Base-by-base conservation (phyloP, 805 yeast species). In the Wickerhamomyces sydowiorum region DNA sequence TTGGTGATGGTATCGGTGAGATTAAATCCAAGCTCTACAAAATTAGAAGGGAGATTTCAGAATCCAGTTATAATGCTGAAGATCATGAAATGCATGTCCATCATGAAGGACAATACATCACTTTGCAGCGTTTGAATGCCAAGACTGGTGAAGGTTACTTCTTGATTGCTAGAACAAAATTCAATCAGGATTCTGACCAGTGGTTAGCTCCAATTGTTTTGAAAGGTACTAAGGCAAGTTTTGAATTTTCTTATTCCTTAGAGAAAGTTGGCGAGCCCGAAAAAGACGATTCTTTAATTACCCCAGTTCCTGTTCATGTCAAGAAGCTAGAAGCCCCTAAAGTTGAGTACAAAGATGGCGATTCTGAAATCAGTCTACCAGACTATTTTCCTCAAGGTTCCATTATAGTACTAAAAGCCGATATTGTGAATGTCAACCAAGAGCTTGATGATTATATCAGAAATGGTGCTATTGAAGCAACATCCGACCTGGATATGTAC, bases 51-150 rank as follows among this genome's bases (percentile, higher is more conserved):
- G 60, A 69, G 10, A 70, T 85, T 38, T 79, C 87, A 2, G 61
- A 60, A 19, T 79, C 80, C 45, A 61, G 61, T 29, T 50, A 51
- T 29, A 62, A 59, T 39, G 58, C 63, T 32, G 72, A 67, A 41
- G 95, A 86, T 48, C 86, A 86, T 52, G 97, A 91, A 62, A 88
- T 86, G 85, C 91, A 86, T 60, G 86, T 91, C 32, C 97, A 91
- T 57, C 96, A 86, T 55, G 95, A 89, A 48, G 96, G 86, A 13
- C 96, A 90, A 60, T 91, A 74, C 60, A 86, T 91, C 44, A 90
- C 97, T 0, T 80, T 91, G 41, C 97, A 91, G 61, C 71, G 98
- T 51, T 75, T 81, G 22, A 86, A 87, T 58, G 83, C 95, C 0
- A 75, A 78, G 49, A 80, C 88, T 2, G 98, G 98, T 2, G 73